phyloP scores from a whole-genome alignment of 768 basidiomycete species.

The Pulveroboletus sp. region DNA sequence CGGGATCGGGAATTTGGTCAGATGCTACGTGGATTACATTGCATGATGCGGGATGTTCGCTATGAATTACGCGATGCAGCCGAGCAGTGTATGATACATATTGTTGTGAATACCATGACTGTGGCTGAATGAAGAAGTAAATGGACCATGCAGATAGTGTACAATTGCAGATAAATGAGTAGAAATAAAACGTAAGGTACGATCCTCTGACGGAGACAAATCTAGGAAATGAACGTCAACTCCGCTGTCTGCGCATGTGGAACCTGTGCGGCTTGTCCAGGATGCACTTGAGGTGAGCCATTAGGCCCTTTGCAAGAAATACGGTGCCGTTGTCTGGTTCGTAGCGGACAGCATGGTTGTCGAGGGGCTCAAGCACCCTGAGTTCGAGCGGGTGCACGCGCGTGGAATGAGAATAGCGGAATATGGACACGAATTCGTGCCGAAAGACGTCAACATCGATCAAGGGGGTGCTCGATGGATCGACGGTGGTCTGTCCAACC shows the following conservation, averaged over 20 bases:
- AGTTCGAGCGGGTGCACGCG: slow-evolving; percentile 37
- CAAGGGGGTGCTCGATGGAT: slow-evolving; percentile 10
- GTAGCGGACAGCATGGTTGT: slow-evolving; percentile 45
- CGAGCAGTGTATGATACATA: background rate
- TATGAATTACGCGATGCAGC: background rate
- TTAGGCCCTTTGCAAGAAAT: slow-evolving; percentile 49
- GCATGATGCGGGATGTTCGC: background rate
- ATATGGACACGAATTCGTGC: slow-evolving; percentile 64
- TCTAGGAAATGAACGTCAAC: slow-evolving; percentile 8
- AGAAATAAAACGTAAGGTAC: slow-evolving; percentile 10
- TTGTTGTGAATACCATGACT: background rate
- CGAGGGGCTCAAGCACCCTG: slow-evolving; percentile 48
- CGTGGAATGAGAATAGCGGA: slow-evolving; percentile 50
- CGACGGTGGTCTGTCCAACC: slow-evolving; percentile 13
- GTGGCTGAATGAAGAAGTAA: background rate
- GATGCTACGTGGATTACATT: slow-evolving; percentile 1
- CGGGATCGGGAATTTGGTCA: slow-evolving; percentile 4
- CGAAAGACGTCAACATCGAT: slow-evolving; percentile 28
- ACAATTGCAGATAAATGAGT: slow-evolving; percentile 15
- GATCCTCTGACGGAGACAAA: background rate
- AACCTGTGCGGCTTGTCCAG: slow-evolving; percentile 20
- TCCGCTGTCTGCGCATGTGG: slow-evolving; percentile 10
- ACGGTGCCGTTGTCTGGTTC: slow-evolving; percentile 59
- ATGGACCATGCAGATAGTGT: too few relatives aligned
- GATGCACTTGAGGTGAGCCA: slow-evolving; percentile 27